These are phyloP conservation scores for Fusarium guadeloupense DNA, from an alignment of 2,329 filamentous ascomycete genomes.

Conservation along the genomic window DNA sequence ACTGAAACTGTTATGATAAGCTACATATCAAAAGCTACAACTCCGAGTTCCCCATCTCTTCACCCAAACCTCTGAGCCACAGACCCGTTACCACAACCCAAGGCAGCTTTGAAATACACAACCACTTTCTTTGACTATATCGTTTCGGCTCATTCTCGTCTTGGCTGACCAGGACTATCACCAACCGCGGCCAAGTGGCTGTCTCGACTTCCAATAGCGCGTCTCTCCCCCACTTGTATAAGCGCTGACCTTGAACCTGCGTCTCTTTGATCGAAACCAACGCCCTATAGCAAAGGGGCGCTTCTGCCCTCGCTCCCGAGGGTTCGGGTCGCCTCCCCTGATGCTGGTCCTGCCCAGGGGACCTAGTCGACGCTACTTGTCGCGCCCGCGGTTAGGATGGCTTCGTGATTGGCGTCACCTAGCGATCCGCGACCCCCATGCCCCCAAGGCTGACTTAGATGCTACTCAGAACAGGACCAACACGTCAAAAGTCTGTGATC, in stretches of 20 bases:
- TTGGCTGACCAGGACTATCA: conserved; percentile 6
- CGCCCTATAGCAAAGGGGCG: conserved; percentile 14
- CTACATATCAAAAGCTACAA: neutral
- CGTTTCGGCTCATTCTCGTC: conserved; percentile 15
- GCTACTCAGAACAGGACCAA: conserved; percentile 37
- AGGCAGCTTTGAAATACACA: neutral
- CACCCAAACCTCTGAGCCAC: neutral
- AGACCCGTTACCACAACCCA: conserved; percentile 14
- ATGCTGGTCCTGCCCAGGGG: conserved; percentile 9
- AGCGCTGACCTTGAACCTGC: conserved; percentile 35
- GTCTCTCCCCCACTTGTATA: conserved; percentile 38
- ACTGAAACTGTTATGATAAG: neutral
- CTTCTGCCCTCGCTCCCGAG: conserved; percentile 33
- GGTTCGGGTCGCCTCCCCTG: conserved; percentile 29
- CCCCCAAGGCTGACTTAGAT: conserved; percentile 30
- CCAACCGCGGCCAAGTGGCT: conserved; percentile 37
- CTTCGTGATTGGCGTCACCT: conserved; percentile 38
- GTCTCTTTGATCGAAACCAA: conserved; percentile 16
- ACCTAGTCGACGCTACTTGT: conserved; percentile 28
- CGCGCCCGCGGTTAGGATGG: conserved; percentile 41
- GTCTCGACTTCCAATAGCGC: conserved; percentile 36
- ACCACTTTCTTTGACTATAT: neutral
- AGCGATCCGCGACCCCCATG: conserved; percentile 32
- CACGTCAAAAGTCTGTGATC: conserved; percentile 22
- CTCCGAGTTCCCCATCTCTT: neutral